Evolutionary conservation across 768 basidiomycete genomes (phyloP).

Genomic region (Lentinula guzmanii): DNA sequence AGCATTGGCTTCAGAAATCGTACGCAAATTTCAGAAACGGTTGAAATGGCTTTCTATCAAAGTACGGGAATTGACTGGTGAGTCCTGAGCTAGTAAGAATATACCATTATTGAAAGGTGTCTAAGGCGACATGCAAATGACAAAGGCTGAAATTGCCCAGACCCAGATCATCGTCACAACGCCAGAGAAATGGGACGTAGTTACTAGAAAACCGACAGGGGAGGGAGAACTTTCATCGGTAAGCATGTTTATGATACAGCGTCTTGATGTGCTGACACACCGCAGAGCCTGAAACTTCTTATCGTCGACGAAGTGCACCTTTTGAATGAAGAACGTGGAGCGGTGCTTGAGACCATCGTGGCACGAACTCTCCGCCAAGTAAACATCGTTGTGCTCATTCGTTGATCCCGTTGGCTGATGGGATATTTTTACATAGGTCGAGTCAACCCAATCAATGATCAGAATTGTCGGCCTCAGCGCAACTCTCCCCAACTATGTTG

Average conservation of each 20-base stretch:
- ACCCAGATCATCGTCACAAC: slow-evolving; percentile 99
- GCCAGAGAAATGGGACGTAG: slow-evolving; percentile 99
- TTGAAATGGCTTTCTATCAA: slow-evolving; percentile 81
- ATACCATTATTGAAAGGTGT: slow-evolving; percentile 8
- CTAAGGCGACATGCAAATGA: slow-evolving; percentile 92
- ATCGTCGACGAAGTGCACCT: slow-evolving; percentile 98
- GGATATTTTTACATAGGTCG: slow-evolving; percentile 51
- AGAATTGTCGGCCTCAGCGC: slow-evolving; percentile 95
- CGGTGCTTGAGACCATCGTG: slow-evolving; percentile 97
- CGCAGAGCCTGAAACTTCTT: slow-evolving; percentile 82
- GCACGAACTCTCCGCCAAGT: slow-evolving; percentile 91
- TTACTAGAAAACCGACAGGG: slow-evolving; percentile 93
- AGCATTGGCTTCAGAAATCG: slow-evolving; percentile 92
- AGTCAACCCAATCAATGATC: slow-evolving; percentile 93
- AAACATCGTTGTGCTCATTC: neutral
- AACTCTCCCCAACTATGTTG: slow-evolving; percentile 94
- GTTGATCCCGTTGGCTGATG: neutral
- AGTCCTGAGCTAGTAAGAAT: slow-evolving; percentile 5
- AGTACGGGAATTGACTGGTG: slow-evolving; percentile 89
- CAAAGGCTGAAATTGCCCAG: slow-evolving; percentile 86
- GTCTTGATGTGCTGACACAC: neutral
- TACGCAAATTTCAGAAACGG: slow-evolving; percentile 86
- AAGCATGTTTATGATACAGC: slow-evolving; percentile 17
- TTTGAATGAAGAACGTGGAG: slow-evolving; percentile 95
- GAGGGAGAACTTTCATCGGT: slow-evolving; percentile 96